Conservation (phyloP, 192 early-diverging fungal genomes). For the Coemansia erecta region DNA sequence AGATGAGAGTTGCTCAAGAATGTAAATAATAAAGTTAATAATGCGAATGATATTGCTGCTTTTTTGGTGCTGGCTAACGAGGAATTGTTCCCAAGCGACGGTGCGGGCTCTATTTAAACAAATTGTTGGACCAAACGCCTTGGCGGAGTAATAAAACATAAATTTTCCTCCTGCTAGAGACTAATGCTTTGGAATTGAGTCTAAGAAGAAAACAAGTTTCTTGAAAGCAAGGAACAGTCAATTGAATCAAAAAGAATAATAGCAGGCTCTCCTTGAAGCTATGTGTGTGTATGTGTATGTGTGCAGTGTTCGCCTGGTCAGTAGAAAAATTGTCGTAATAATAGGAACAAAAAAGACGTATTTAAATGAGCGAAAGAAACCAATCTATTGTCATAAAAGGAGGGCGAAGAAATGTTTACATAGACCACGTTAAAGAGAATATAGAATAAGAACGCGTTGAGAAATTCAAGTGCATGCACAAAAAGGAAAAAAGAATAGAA, state of each 20-base stretch:
- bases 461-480: conserved; percentile 2
- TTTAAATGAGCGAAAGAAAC: neutral
- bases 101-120: too few relatives aligned
- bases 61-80: too few relatives aligned
- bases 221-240: neutral
- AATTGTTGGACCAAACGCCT: too few relatives aligned
- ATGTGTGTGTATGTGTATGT: too few relatives aligned
- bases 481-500: neutral
- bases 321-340: neutral
- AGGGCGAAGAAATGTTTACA: neutral
- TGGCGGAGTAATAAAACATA: too few relatives aligned
- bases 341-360: conserved; percentile 2
- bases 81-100: too few relatives aligned
- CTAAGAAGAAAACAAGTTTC: neutral
- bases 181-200: too few relatives aligned
- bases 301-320: too few relatives aligned
- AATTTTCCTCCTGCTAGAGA: too few relatives aligned
- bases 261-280: too few relatives aligned
- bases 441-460: conserved; percentile 3
- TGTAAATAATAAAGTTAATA: neutral
- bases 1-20: neutral
- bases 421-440: conserved; percentile 5
- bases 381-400: conserved; percentile 2
- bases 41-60: neutral
- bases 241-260: neutral